These are phyloP conservation scores for Crepidotus variabilis DNA, from an alignment of 768 basidiomycete genomes.

Conservation along the genomic window DNA sequence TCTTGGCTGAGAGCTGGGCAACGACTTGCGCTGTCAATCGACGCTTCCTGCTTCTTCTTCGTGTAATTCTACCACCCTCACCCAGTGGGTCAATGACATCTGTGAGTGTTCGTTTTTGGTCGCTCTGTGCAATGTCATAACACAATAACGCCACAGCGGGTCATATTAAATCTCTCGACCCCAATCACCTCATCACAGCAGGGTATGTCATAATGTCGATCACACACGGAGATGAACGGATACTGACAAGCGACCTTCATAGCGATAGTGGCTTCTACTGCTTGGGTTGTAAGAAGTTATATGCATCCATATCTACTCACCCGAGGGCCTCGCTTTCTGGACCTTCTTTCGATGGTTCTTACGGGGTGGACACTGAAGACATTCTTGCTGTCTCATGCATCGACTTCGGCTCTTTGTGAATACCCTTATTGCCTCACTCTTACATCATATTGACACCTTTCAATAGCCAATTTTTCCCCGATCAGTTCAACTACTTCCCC, in stretches of 20 bases:
- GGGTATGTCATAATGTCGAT: too few species aligned
- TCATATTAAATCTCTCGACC: conserved; percentile 25
- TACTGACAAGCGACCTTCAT: too few species aligned
- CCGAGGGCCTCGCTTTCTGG: conserved; percentile 21
- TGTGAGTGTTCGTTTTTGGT: conserved; percentile 19
- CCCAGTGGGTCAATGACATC: conserved; percentile 25
- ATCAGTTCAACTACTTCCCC: conserved; percentile 29
- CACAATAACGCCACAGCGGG: too few species aligned
- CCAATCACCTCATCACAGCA: conserved; percentile 32
- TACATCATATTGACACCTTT: conserved; percentile 10
- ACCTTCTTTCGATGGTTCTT: conserved; percentile 29
- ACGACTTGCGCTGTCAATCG: conserved; percentile 21
- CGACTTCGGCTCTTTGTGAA: conserved; percentile 30
- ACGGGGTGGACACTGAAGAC: conserved; percentile 34
- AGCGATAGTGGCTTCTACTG: conserved; percentile 31
- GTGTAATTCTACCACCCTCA: conserved; percentile 23
- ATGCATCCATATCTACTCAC: conserved; percentile 11
- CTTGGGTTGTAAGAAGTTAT: conserved; percentile 26
- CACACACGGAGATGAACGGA: too few species aligned
- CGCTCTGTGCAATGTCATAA: too few species aligned
- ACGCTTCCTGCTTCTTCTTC: conserved; percentile 14
- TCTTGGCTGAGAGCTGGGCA: conserved; percentile 27
- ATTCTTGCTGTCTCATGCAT: conserved; percentile 28
- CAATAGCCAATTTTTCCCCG: conserved; percentile 33
- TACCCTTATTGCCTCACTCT: conserved; percentile 12